A percentile compares a stretch with the other conserved stretches of the same genome.
Conservation (phyloP, 768 basidiomycete genomes). For the Xerocomus potaroensis region DNA sequence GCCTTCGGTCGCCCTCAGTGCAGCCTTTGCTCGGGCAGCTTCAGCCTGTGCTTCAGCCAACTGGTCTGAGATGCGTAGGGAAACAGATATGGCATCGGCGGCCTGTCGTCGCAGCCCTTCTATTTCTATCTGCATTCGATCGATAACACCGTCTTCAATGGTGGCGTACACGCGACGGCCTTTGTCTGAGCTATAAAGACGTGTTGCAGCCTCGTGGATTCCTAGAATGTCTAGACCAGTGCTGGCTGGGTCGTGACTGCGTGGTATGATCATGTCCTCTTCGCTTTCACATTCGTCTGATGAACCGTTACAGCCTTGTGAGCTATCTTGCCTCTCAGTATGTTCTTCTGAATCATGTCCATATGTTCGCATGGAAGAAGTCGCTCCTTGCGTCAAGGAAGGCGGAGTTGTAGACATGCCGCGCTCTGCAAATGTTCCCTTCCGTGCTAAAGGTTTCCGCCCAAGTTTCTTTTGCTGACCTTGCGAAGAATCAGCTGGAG, state of each 20-base stretch:
- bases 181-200: constrained; percentile 39
- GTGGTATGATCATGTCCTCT: constrained; percentile 51
- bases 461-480: constrained; percentile 38
- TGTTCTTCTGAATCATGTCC: constrained; percentile 36
- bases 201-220: constrained; percentile 33
- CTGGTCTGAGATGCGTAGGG: constrained; percentile 63
- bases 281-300: constrained; percentile 63
- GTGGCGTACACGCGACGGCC: constrained; percentile 21
- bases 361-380: constrained; percentile 26
- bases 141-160: constrained; percentile 44
- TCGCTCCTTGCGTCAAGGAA: constrained; percentile 18
- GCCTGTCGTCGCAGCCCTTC: constrained; percentile 60
- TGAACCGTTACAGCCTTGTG: constrained; percentile 40
- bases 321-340: constrained; percentile 37
- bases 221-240: constrained; percentile 36
- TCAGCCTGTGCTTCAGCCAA: constrained; percentile 64
- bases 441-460: constrained; percentile 24
- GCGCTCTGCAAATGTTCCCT: constrained; percentile 16
- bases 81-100: constrained; percentile 62
- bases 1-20: constrained; percentile 51
- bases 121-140: constrained; percentile 65
- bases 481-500: constrained; percentile 7
- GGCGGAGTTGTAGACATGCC: constrained; percentile 12
- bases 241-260: constrained; percentile 40
- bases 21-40: constrained; percentile 48